Evolutionary conservation across 2,329 filamentous ascomycete genomes (phyloP).

Genomic region (Cryoendolithus antarcticus): DNA sequence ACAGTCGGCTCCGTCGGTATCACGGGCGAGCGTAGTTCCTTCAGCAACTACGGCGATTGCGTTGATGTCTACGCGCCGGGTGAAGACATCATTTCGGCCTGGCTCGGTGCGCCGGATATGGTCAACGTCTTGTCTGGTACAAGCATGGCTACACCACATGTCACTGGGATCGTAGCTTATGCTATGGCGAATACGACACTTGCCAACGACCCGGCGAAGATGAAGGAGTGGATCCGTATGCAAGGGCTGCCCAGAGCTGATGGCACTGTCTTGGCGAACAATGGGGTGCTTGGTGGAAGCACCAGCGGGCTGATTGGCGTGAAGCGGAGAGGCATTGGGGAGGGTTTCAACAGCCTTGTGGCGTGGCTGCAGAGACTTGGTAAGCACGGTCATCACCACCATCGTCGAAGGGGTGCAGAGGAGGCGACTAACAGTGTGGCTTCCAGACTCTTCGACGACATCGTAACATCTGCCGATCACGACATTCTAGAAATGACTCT

Average conservation of each 20-base stretch:
- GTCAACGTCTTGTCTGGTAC: conserved; percentile 40
- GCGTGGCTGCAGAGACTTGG: no score
- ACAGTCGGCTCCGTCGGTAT: conserved; percentile 36
- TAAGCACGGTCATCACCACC: no score
- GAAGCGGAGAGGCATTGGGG: no score
- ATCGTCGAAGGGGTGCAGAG: no score
- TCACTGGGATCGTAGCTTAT: conserved; percentile 44
- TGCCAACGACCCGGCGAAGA: conserved; percentile 28
- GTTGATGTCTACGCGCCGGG: conserved; percentile 49
- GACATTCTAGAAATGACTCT: no score
- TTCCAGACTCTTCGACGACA: no score
- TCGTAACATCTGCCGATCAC: no score
- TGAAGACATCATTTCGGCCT: conserved; percentile 38
- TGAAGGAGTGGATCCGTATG: conserved; percentile 32
- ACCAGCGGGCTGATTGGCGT: no score
- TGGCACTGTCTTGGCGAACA: conserved; percentile 8
- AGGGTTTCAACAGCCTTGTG: no score
- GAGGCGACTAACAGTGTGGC: no score
- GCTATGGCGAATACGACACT: conserved; percentile 33
- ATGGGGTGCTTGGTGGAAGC: conserved; percentile 1
- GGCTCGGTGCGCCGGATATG: conserved; percentile 35
- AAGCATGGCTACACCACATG: conserved; percentile 40
- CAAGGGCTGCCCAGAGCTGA: conserved; percentile 10
- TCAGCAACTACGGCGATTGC: conserved; percentile 38
- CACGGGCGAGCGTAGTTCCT: conserved; percentile 25